Evolutionary conservation across 352 stramenopile genomes (phyloP).

Genomic region (Phytopythium litorale): DNA sequence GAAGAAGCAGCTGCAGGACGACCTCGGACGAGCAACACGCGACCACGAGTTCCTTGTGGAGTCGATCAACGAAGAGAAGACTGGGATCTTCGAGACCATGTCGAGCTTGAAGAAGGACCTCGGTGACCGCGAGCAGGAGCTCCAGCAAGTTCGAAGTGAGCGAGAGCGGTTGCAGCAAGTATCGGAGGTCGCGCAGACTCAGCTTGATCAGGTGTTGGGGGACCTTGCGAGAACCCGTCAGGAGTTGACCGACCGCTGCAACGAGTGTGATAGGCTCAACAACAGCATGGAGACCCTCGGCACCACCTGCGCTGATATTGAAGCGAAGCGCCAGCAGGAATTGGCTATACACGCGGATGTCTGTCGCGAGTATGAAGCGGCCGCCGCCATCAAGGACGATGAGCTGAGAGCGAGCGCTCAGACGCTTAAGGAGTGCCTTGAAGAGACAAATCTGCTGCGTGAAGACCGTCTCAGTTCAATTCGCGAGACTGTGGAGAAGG

Average conservation of each 20-base stretch:
- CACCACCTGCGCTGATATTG: background rate
- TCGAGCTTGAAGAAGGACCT: background rate
- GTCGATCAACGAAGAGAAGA: constrained; percentile 6
- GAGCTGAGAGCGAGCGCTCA: background rate
- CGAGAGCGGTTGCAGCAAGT: background rate
- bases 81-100: constrained; percentile 2
- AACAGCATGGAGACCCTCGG: background rate
- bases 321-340: background rate
- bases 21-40: background rate
- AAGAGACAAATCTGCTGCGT: background rate
- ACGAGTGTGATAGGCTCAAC: background rate
- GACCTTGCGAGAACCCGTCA: background rate
- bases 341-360: background rate
- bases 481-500: background rate
- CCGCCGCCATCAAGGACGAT: no score
- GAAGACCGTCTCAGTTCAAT: background rate
- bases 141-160: background rate
- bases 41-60: constrained; percentile 5
- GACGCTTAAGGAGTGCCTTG: background rate
- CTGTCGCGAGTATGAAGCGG: background rate
- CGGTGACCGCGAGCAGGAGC: background rate
- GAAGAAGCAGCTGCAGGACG: constrained; percentile 5
- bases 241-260: background rate
- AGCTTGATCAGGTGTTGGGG: background rate
- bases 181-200: background rate